These are phyloP conservation scores for Trichophyton equinum DNA, from an alignment of 2,329 filamentous ascomycete species.

Conservation along the genomic window DNA sequence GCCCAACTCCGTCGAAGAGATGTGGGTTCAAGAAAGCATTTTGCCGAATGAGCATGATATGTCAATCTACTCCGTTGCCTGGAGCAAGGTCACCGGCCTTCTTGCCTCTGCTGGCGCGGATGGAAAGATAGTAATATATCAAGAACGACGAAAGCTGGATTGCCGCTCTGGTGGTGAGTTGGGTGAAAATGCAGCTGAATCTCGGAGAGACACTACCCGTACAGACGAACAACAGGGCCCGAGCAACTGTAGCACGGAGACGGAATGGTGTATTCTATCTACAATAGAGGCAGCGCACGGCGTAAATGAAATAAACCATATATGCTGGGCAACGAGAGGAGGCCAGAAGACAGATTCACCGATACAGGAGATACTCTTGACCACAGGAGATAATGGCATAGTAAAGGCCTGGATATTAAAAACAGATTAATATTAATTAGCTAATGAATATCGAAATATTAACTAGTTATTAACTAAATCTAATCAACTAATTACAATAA, in stretches of 20 bases:
- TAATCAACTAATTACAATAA: no score
- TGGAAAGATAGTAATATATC: constrained; percentile 66
- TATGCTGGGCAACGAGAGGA: constrained; percentile 64
- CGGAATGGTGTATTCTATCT: constrained; percentile 59
- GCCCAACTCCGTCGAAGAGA: constrained; percentile 56
- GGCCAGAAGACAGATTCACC: constrained; percentile 17
- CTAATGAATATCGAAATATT: no score
- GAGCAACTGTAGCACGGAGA: constrained; percentile 15
- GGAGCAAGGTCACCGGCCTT: constrained; percentile 65
- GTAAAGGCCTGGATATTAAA: constrained; percentile 59
- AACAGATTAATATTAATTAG: no score
- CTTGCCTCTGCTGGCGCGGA: constrained; percentile 86
- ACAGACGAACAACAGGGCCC: background rate
- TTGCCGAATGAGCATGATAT: constrained; percentile 65
- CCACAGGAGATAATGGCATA: constrained; percentile 82
- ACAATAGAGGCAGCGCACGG: constrained; percentile 67
- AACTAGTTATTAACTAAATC: no score
- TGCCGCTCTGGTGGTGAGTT: constrained; percentile 1
- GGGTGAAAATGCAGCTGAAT: constrained; percentile 8
- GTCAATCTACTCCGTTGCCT: constrained; percentile 71
- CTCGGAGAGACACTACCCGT: constrained; percentile 1
- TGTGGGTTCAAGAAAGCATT: constrained; percentile 66
- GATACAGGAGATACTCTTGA: constrained; percentile 61
- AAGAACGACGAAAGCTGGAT: constrained; percentile 39
- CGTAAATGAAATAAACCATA: constrained; percentile 87